Percentiles rank a stretch among this genome's conserved stretches.
phyloP scores from a whole-genome alignment of 352 stramenopile genomes.

The Plasmopara halstedii region DNA sequence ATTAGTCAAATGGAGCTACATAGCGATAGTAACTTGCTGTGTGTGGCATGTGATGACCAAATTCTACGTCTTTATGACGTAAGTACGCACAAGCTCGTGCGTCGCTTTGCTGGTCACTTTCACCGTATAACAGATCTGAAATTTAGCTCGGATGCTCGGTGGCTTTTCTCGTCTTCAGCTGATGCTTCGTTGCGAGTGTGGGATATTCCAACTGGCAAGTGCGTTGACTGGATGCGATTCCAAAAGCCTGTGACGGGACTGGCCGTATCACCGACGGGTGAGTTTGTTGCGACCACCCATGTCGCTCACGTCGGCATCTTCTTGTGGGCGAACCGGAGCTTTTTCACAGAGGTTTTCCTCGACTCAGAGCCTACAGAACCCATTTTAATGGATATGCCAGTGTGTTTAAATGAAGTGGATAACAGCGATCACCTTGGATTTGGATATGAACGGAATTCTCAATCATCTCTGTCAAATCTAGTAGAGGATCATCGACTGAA shows the following conservation, averaged over 20 bases:
- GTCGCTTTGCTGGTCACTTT: constrained; percentile 77
- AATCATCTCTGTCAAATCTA: constrained; percentile 24
- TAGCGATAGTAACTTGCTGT: constrained; percentile 83
- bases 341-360: constrained; percentile 88
- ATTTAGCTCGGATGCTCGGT: constrained; percentile 86
- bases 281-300: constrained; percentile 95
- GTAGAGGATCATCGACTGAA: constrained; percentile 35
- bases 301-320: constrained; percentile 88
- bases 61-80: constrained; percentile 85
- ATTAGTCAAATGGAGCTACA: constrained; percentile 81
- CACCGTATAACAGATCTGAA: constrained; percentile 84
- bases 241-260: constrained; percentile 87
- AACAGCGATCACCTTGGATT: constrained; percentile 53
- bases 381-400: constrained; percentile 88
- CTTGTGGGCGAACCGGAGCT: constrained; percentile 93
- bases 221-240: constrained; percentile 94
- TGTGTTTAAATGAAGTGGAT: constrained; percentile 79
- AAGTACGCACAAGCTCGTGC: constrained; percentile 77
- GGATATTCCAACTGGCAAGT: constrained; percentile 93
- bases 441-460: constrained; percentile 46
- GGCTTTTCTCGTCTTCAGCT: constrained; percentile 77
- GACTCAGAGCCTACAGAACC: constrained; percentile 66
- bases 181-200: constrained; percentile 89
- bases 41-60: constrained; percentile 84
- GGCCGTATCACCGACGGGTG: constrained; percentile 89